Base-by-base conservation (phyloP, 768 basidiomycete genomes). In the Mycena rosella region DNA sequence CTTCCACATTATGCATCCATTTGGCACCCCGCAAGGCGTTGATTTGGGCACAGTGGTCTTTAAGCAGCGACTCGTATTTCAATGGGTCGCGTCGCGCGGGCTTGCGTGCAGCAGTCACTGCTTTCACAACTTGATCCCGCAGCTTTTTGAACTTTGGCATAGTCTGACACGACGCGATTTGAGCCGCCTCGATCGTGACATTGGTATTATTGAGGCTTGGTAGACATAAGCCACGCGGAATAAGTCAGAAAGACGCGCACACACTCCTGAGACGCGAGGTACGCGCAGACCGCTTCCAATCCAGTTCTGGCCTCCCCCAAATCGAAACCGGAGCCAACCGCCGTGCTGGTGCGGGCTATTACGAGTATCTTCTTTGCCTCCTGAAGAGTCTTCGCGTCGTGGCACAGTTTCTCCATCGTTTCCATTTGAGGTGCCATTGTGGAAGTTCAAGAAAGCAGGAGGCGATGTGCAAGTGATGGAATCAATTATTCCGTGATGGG, bases 1-100 rank as follows among this genome's bases (percentile, higher is more conserved):
- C 58, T 44, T 86, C 83, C 26, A 76, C 75, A 13, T 78, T 74
- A 14, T 76, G 70, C 77, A 81, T 78, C 62, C 77, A 86, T 0
- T 74, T 74, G 3, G 77, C 34, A 73, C 71, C 60, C 34, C 70
- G 47, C 36, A 72, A 57, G 29, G 68, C 22, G n/a, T n/a, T n/a
- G 34, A 70, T 40, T 30, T 40, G n/a, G 45, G 74, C 15, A 38
- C 53, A 72, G 51, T 80, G 78, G 15, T 72, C 68, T 13, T 64
- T 58, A 38, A 80, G 77, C n/a, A 85, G 80, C 1, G 59, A 54
- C 29, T 72, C 67, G 55, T 80, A 84, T 5, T 54, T 71, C 17
- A 73, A 42, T 58, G 64, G 55, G 10, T 44, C 29, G 55, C 51
- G 64, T 17, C 30, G 36, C 2, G 62, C 66, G 11, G 45, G 45